These are phyloP conservation scores for Funneliformis caledonium DNA, from an alignment of 371 early-diverging fungal genomes.

Conservation along the genomic window DNA sequence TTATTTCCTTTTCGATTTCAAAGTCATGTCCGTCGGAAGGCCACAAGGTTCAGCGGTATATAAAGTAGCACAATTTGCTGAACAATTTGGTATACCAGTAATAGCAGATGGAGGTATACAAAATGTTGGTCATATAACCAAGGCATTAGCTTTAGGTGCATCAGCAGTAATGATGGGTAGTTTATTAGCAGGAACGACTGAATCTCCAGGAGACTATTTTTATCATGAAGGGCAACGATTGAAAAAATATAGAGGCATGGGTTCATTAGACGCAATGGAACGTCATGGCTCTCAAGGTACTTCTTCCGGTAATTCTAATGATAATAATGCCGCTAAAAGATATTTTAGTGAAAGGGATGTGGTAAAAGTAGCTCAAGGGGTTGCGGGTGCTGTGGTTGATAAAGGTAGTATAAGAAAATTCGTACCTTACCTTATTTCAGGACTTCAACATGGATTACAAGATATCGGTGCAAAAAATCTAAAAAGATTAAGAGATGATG, in stretches of 20 bases:
- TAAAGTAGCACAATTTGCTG: constrained; percentile 90
- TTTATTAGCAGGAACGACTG: constrained; percentile 92
- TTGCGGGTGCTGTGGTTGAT: constrained; percentile 93
- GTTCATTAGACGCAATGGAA: constrained; percentile 96
- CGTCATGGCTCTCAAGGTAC: constrained; percentile 53
- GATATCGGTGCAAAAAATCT: constrained; percentile 88
- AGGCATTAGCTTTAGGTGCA: constrained; percentile 94
- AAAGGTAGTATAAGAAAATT: constrained; percentile 95
- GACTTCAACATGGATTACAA: constrained; percentile 96
- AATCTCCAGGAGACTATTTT: constrained; percentile 97
- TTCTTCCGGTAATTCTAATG: constrained; percentile 14
- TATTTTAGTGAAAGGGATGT: constrained; percentile 95
- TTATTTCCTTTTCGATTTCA: not conserved
- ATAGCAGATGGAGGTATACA: constrained; percentile 97
- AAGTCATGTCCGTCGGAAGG: constrained; percentile 96
- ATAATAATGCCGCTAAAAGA: constrained; percentile 85
- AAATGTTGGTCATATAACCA: constrained; percentile 96
- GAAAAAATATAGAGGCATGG: constrained; percentile 98
- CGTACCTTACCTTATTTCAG: constrained; percentile 86
- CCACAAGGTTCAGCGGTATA: constrained; percentile 98
- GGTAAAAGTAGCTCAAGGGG: constrained; percentile 99
- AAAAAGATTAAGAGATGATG: constrained; percentile 66
- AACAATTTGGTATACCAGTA: constrained; percentile 92
- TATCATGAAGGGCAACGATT: constrained; percentile 96
- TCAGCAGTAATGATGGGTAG: constrained; percentile 98